Evolutionary conservation across 345 rosid genomes (phyloP), one percentile per base, ranked within the genome.

Genomic region (Alliaria petiolata): DNA sequence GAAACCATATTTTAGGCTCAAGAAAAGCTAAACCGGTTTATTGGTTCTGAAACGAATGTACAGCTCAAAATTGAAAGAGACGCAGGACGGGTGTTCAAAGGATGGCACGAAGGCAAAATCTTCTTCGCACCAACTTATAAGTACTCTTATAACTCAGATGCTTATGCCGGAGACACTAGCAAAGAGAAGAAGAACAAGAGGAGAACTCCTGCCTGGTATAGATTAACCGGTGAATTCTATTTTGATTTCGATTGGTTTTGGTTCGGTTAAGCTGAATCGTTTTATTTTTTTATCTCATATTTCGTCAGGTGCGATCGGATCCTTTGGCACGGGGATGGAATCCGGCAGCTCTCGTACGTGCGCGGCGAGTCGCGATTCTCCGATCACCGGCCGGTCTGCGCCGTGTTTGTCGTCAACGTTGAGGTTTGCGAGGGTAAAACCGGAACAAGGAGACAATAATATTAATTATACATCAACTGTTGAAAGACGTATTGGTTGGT

Each of bases 121-220:
- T 78, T 62, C 79, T 95, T 95, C 50, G 88, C 92, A 12, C 99
- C 99, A 6, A 95, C 99, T 2, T 95, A 95, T 79, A 95, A 95
- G 71, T 95, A 87, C 77, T 85, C 97, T 8, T 81, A 69, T 70
- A 85, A 91, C 76, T 95, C 99, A 0, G 95, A 95, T 63, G 78
- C 72, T 35, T 91, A 91, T 31, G 89, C 96, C 0, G 97, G 97
- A 34, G 99, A 88, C 42, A 80, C 82, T 0, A 76, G 54, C 2
- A 83, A 86, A 49, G 83, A 87, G 34, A 67, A 86, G 3, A 91
- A 83, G 77, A 84, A 75, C 56, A 93, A 95, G 76, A 82, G 99
- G 77, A 82, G 99, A 83, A 95, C 95, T 62, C 99, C 99, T 8
- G 96, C 99, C 43, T 95, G 99, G 99, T 91, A 91, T 22, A 67